Percentiles rank a stretch among this genome's conserved stretches.
phyloP scores from a whole-genome alignment of 208 protist species.

The Trypanosoma lewisi region DNA sequence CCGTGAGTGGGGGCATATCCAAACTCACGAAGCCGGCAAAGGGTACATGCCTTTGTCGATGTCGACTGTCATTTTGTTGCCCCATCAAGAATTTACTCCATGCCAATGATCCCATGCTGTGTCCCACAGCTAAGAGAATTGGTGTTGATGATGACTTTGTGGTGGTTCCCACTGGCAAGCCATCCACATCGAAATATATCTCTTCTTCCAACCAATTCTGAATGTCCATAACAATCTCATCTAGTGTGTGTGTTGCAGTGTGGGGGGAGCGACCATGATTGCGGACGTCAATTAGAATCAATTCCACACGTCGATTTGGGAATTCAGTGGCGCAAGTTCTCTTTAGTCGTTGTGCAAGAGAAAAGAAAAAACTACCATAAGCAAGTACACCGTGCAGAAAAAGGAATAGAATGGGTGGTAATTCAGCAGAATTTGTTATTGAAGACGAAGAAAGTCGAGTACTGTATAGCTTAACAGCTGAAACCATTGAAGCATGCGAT shows the following conservation, averaged over 20 bases:
- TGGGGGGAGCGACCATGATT: slow-evolving; percentile 63
- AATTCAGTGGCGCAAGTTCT: slow-evolving; percentile 21
- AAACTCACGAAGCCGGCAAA: slow-evolving; percentile 42
- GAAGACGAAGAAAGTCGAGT: neutral
- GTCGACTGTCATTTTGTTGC: slow-evolving; percentile 2
- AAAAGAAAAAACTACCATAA: slow-evolving; percentile 47
- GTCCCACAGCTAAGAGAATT: slow-evolving; percentile 46
- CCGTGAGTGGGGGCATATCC: slow-evolving; percentile 56
- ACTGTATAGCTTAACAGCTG: slow-evolving; percentile 16
- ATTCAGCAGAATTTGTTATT: neutral
- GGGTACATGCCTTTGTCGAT: neutral
- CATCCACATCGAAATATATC: neutral
- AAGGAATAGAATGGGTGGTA: slow-evolving; percentile 34
- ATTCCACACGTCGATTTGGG: slow-evolving; percentile 7
- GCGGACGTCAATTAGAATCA: slow-evolving; percentile 13
- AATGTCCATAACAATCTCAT: slow-evolving; percentile 39
- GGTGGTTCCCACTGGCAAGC: neutral
- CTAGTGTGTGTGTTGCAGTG: slow-evolving; percentile 37
- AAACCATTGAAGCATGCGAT: neutral
- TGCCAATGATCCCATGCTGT: slow-evolving; percentile 63
- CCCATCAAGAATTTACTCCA: slow-evolving; percentile 54
- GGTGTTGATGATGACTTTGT: slow-evolving; percentile 3
- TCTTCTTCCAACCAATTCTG: slow-evolving; percentile 24
- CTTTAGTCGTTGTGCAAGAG: slow-evolving; percentile 32
- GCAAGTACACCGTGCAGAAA: slow-evolving; percentile 64